Evolutionary conservation across 345 rosid species (phyloP).

Genomic region (Eutrema heterophyllum): DNA sequence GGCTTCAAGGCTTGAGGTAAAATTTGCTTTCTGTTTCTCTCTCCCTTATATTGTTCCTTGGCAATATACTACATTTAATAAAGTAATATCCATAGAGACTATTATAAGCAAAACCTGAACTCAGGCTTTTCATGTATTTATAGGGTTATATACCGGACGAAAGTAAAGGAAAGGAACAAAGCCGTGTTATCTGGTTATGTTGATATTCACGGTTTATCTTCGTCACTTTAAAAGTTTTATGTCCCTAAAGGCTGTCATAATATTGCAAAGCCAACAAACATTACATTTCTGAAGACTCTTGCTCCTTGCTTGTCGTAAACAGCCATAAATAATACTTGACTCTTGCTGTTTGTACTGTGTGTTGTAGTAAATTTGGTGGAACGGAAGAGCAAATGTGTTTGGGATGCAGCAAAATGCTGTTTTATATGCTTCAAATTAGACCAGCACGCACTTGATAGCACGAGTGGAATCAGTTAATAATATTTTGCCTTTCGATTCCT

Average conservation of each 20-base stretch:
- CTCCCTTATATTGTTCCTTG: neutral
- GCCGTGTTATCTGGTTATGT: constrained; percentile 65
- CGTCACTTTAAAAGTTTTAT: constrained; percentile 38
- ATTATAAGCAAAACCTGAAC: neutral
- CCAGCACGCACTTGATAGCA: neutral
- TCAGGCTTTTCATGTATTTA: constrained; percentile 15
- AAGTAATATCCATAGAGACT: neutral
- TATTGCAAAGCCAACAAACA: neutral
- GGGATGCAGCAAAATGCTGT: neutral
- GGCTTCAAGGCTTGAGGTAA: constrained; percentile 79
- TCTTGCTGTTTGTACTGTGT: neutral
- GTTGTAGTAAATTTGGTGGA: neutral
- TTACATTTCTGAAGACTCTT: neutral
- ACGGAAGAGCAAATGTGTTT: neutral
- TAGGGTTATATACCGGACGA: constrained; percentile 68
- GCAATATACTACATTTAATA: too few species aligned
- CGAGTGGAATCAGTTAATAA: neutral
- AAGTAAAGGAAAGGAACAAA: constrained; percentile 63
- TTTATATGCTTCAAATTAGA: neutral
- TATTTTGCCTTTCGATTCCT: too few species aligned
- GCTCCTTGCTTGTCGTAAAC: neutral
- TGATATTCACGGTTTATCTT: constrained; percentile 42
- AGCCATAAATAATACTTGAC: neutral
- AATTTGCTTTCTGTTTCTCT: neutral
- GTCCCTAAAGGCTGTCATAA: neutral